Conservation (phyloP, 306 rosid genomes). For the Quercus rubra region DNA sequence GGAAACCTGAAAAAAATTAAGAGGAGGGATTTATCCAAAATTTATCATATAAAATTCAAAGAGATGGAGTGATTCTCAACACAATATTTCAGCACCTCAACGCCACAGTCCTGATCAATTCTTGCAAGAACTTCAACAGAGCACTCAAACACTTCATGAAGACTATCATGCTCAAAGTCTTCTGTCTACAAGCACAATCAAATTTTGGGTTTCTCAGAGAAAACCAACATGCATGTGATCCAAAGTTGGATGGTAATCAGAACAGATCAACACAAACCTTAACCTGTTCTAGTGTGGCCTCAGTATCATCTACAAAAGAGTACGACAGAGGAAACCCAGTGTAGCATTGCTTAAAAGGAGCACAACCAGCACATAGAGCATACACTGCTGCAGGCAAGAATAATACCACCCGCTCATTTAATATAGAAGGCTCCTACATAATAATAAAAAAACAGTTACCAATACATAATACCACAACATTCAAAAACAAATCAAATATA, state of each 20-base stretch:
- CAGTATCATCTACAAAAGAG: conserved; percentile 36
- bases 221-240: conserved; percentile 5
- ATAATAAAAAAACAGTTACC: conserved; percentile 7
- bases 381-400: conserved; percentile 72
- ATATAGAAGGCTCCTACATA: conserved; percentile 51
- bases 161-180: conserved; percentile 44
- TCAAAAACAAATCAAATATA: not conserved
- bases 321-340: conserved; percentile 32
- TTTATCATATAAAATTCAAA: conserved; percentile 5
- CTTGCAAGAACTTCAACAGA: conserved; percentile 66
- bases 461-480: not conserved
- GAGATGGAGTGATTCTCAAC: conserved; percentile 12
- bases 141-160: conserved; percentile 65
- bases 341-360: conserved; percentile 45
- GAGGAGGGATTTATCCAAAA: conserved; percentile 4
- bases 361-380: conserved; percentile 80
- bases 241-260: conserved; percentile 10
- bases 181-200: conserved; percentile 51
- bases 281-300: conserved; percentile 38
- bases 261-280: conserved; percentile 42
- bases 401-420: conserved; percentile 50
- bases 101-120: conserved; percentile 43
- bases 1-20: conserved; percentile 42
- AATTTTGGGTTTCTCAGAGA: conserved; percentile 9
- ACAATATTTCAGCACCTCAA: conserved; percentile 52